Percentiles rank a stretch among this genome's conserved stretches.
These are phyloP conservation scores for Parachaetomium inaequale DNA, from an alignment of 495 filamentous ascomycete species.

Conservation along the genomic window DNA sequence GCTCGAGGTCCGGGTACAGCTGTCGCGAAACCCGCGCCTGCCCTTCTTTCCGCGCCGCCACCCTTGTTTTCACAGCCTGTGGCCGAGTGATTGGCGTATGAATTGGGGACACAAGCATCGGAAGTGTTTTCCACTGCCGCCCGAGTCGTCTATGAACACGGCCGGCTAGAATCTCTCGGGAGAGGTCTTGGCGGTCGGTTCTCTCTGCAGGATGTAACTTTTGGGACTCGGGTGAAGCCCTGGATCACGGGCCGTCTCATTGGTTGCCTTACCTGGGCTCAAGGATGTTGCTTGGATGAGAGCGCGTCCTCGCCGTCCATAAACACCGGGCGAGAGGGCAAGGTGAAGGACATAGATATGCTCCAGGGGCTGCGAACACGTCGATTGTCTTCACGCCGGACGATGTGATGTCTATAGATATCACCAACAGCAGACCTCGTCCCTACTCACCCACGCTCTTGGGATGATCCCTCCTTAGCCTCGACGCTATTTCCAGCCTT, in stretches of 20 bases:
- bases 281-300: neutral
- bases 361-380: neutral
- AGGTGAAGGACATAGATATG: neutral
- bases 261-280: neutral
- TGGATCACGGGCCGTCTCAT: neutral
- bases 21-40: neutral
- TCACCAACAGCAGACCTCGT: neutral
- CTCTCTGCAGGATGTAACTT: neutral
- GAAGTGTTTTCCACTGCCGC: neutral
- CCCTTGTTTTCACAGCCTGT: neutral
- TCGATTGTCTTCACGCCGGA: neutral
- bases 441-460: neutral
- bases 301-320: neutral
- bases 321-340: neutral
- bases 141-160: neutral
- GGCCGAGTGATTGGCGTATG: neutral
- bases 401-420: slow-evolving; percentile 12
- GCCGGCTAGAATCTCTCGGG: neutral
- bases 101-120: neutral
- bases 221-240: neutral
- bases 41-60: neutral
- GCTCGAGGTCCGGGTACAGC: neutral
- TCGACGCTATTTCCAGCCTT: neutral
- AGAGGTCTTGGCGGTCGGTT: neutral
- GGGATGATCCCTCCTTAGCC: neutral